Evolutionary conservation across 2,329 filamentous ascomycete species (phyloP).

Genomic region (Hypomyces rosellus): DNA sequence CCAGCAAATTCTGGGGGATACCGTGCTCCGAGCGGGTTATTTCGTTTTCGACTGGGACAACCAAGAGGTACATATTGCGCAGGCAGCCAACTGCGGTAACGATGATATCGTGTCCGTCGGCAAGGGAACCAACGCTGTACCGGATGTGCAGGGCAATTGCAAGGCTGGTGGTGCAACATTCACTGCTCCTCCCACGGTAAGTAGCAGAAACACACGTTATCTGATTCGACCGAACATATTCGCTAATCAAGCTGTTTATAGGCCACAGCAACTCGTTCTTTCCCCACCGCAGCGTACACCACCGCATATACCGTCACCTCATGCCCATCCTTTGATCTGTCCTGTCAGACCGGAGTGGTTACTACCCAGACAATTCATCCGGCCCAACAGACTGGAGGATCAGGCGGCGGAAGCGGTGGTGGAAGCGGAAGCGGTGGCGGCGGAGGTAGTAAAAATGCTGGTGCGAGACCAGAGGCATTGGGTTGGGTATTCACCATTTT

Average conservation of each 20-base stretch:
- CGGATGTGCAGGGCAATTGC: constrained; percentile 30
- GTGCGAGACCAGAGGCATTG: constrained; percentile 4
- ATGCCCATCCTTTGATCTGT: constrained; percentile 17
- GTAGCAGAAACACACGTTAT: background rate
- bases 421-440: background rate
- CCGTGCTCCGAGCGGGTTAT: constrained; percentile 38
- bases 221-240: background rate
- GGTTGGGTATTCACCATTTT: constrained; percentile 2
- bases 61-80: constrained; percentile 33
- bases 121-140: constrained; percentile 26
- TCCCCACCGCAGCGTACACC: constrained; percentile 16
- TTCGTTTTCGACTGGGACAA: constrained; percentile 44
- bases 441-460: constrained; percentile 10
- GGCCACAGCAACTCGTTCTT: constrained; percentile 7
- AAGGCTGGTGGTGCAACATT: constrained; percentile 21
- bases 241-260: constrained; percentile 2
- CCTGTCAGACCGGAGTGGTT: constrained; percentile 17
- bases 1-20: constrained; percentile 39
- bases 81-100: constrained; percentile 35
- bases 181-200: constrained; percentile 3
- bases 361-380: constrained; percentile 17
- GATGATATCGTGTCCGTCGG: constrained; percentile 32
- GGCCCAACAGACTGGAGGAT: constrained; percentile 1
- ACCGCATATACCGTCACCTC: constrained; percentile 22
- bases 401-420: background rate